Evolutionary conservation across 2,329 filamentous ascomycete species (phyloP), one percentile per base, ranked within the genome.

Genomic region (Teratosphaeria destructans): DNA sequence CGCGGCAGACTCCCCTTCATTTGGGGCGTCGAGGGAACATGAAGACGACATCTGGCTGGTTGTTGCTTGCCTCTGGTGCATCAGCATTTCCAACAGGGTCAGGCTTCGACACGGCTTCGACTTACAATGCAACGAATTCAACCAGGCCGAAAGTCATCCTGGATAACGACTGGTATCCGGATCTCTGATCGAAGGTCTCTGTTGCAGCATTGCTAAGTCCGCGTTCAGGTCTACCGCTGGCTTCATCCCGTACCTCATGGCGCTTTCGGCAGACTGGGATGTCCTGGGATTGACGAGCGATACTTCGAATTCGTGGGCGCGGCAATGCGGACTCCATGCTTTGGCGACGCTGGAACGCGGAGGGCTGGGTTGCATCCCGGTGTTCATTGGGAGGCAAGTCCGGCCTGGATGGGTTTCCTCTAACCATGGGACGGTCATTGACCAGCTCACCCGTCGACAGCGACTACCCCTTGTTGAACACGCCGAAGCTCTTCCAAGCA

Each of bases 191-290:
- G 6, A 27, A 23, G 3, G 11, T 1, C 4, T 37, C 12, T 27
- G 32, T 14, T 29, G 26, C 37, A 10, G 32, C 14, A 14, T 29
- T 64, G 62, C 26, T 70, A 76, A 64, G 70, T 71, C 32, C 76
- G 80, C 61, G 64, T 79, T 55, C 76, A 80, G 65, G 79, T 79
- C 62, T 77, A 80, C 67, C 79, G 76, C 76, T 70, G 68, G 71
- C 5, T 78, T 77, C 65, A 74, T 78, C 16, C 73, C 76, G 0
- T 77, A 74, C 62, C 69, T 80, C 3, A 66, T 79, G 58, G 76
- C 77, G 12, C 66, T 79, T 3, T 74, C 78, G 55, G 74, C 74
- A 4, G 74, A 73, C 32, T 76, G 76, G 66, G 72, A 80, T 32
- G 68, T 80, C 11, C 67, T 81, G 0, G 78, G 74, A 3, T 61